Conservation (phyloP, 2,329 filamentous ascomycete species). For the Golovinomyces cichoracearum region DNA sequence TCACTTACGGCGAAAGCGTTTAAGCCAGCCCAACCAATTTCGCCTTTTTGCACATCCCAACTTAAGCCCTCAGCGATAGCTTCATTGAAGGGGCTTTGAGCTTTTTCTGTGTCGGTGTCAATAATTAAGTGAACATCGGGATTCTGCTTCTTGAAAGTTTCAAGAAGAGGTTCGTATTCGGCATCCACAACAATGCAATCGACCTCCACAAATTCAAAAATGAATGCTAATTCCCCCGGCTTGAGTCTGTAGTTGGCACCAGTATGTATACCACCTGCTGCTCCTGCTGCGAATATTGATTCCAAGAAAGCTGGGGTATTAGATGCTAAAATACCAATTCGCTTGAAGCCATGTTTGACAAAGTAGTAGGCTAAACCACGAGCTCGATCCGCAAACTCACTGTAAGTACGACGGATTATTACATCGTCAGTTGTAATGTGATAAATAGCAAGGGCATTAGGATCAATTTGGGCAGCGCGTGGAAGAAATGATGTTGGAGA, state of each 20-base stretch:
- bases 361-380: constrained; percentile 73
- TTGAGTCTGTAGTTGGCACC: constrained; percentile 52
- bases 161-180: constrained; percentile 50
- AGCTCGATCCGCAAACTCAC: constrained; percentile 61
- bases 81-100: constrained; percentile 59
- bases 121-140: constrained; percentile 45
- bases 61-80: constrained; percentile 57
- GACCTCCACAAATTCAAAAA: constrained; percentile 65
- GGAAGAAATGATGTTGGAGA: constrained; percentile 72
- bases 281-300: constrained; percentile 63
- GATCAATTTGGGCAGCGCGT: constrained; percentile 68
- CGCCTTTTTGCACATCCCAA: constrained; percentile 39
- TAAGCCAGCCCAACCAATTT: constrained; percentile 51
- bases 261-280: constrained; percentile 55
- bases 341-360: constrained; percentile 41
- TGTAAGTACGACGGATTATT: constrained; percentile 50
- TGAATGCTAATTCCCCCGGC: constrained; percentile 65
- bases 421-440: constrained; percentile 59
- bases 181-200: constrained; percentile 68
- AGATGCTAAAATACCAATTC: constrained; percentile 64
- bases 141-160: constrained; percentile 33
- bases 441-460: constrained; percentile 58
- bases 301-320: constrained; percentile 93
- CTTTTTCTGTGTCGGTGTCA: constrained; percentile 49
- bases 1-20: constrained; percentile 43